Evolutionary conservation across 2,329 filamentous ascomycete species (phyloP), one percentile per base, ranked within the genome.

Genomic region (Aspergillus fructus): DNA sequence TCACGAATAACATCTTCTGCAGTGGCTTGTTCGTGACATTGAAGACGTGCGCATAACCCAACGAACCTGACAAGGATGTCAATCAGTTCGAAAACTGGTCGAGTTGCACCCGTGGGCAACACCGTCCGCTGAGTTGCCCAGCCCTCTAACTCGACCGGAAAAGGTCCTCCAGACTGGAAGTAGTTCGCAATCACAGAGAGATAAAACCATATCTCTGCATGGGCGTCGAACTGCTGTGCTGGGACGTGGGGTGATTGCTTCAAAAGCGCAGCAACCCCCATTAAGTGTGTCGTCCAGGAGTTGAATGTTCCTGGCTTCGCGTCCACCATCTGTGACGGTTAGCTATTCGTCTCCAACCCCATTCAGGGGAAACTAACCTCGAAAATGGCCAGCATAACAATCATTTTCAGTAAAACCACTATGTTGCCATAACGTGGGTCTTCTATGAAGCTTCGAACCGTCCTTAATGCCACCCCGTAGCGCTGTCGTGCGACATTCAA

Each of bases 31-130:
- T n/a, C 19, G 9, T 15, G 4, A 17, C 19, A 2, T 8, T 23
- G 49, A 30, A 56, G 53, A 15, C 30, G 56, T 5, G 45, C 55
- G 53, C 30, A 60, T 2, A 46, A 52, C 47, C 34, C 48, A 48
- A 60, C 65, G 45, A 64, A 62, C 43, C 59, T 62, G 42, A 64
- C 49, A 21, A 69, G 55, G 19, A 66, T 64, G 23, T 64, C 65
- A 13, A 66, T 56, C 33, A 66, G 49, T 2, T 49, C 17, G 30
- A 64, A 49, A 3, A 54, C 56, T 2, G 65, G 61, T 15, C 47
- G 23, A 3, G 58, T 46, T 43, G 63, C 55, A 0, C 43, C 42
- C 5, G 43, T 39, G 1, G 45, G 40, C 12, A 45, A 47, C 1
- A 39, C 19, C 23, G 61, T 51, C 11, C 30, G 15, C 8, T 62